Evolutionary conservation across 805 yeast species (phyloP), one percentile per base, ranked within the genome.

Genomic region (Blastobotrys mokoenaii): DNA sequence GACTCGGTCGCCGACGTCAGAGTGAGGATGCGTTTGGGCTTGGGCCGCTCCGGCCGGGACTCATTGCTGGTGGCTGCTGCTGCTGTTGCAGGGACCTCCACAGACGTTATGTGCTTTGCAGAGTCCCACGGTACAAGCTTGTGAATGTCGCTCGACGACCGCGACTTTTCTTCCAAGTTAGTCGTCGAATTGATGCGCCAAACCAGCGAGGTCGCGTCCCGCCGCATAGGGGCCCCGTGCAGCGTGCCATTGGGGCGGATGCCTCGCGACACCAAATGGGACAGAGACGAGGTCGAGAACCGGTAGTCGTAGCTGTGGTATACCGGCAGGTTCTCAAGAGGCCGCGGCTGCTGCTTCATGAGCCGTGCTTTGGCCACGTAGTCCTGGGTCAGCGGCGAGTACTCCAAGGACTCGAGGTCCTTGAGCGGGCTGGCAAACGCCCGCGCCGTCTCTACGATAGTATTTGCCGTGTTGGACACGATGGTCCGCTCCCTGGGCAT

Each of bases 201-300:
- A 4, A 34, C 20, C 4, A 34, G 12, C 7, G 38, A 34, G 12
- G 38, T 15, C 4, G 27, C 4, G 8, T 22, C 27, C 8, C 27
- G 4, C 27, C 27, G 27, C 27, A 22, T 22, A 8, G 27, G 8
- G 4, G 27, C 8, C 4, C 20, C 20, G 11, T 17, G 14, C 5
- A 10, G 11, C 20, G 16, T 34, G 5, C 12, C 12, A 11, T 11
- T 15, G 7, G 38, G 38, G 12, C 20, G 14, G 14, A 34, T 34
- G 5, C 38, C 38, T 11, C 16, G 14, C 20, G 38, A 6, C 20
- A 34, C 38, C 35, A 40, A 14, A n/a, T 30, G 25, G 17, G 43
- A 30, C 18, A 46, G 41, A 17, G 40, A 46, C 32, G 41, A 46
- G 36, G 47, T 45, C 15, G 41, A 51, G 33, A 40, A 44, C n/a